Base-by-base conservation (phyloP, 2,329 filamentous ascomycete genomes). In the Lachnellula suecica region DNA sequence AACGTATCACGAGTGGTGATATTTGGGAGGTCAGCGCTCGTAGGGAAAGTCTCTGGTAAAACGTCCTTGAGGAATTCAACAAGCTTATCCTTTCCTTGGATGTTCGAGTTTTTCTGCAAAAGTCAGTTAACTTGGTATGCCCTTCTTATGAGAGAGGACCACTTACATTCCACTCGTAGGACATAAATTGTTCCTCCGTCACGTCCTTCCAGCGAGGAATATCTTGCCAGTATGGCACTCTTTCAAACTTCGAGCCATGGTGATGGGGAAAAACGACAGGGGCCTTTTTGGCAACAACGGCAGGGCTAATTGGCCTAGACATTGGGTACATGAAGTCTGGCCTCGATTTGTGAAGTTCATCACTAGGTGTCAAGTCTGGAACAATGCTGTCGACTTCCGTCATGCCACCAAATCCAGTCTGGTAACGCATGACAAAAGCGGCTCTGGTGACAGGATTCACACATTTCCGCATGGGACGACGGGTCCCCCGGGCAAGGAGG, bases 111-210 rank as follows among this genome's bases (percentile, higher is more conserved):
- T 82, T 43, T 13, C 4, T 10, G 7, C 11, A 13, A 49, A 23
- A 11, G 11, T 20, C 20, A 19, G 11, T 19, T 40, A 11, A 40
- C 4, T n/a, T 34, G 15, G 40, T 17, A n/a, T 42, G 17, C 13
- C 25, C 17, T 27, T 34, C 19, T 8, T 44, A 37, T n/a, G n/a
- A n/a, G n/a, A 25, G 31, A 35, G 37, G 6, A 13, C n/a, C 8
- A 73, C 76, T 65, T 69, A 81, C 80, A 58, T 79, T 76, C 78
- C 79, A 84, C 10, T 69, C 64, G 53, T 82, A 79, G 29, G 71
- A 78, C 19, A 79, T 67, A 56, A 83, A 84, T 0, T 80, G 68
- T 2, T 74, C 65, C 2, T 68, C 60, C 0, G 75, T 61, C 0
- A 81, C 70, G 56, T 79, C 60, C 49, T 73, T 69, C 79, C 79